These are phyloP conservation scores for Hirschioporus abietinus DNA, from an alignment of 768 basidiomycete species.

Conservation along the genomic window DNA sequence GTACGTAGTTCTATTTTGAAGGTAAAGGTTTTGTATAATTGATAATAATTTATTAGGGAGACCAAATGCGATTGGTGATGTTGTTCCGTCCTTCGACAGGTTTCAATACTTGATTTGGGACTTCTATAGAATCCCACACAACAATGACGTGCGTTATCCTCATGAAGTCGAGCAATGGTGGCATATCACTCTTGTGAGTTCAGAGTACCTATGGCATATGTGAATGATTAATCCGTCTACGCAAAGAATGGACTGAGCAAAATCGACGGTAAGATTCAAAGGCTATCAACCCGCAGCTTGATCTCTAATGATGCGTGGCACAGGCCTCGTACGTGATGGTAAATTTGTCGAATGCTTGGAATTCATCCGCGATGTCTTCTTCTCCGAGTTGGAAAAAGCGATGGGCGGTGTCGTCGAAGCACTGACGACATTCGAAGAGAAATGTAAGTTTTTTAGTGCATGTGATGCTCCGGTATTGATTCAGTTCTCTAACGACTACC, in stretches of 20 bases:
- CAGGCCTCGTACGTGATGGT: background rate
- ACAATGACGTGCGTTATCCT: too few relatives aligned
- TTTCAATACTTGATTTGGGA: too few relatives aligned
- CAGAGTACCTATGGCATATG: too few relatives aligned
- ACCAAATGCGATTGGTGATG: too few relatives aligned
- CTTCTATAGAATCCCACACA: too few relatives aligned
- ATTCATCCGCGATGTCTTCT: background rate
- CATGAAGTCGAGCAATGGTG: too few relatives aligned
- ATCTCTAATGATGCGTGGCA: background rate
- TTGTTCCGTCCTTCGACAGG: too few relatives aligned
- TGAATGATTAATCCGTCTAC: background rate
- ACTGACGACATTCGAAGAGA: background rate
- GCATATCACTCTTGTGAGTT: too few relatives aligned
- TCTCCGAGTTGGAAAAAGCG: background rate
- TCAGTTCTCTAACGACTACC: background rate
- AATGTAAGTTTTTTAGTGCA: background rate
- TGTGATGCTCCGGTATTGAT: background rate
- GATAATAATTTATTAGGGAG: too few relatives aligned
- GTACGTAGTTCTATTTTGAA: too few relatives aligned
- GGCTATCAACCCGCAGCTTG: background rate
- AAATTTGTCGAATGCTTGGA: background rate
- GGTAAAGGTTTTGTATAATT: too few relatives aligned
- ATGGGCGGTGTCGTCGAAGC: background rate
- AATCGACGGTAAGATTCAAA: background rate
- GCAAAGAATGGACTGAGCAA: background rate